Conservation (phyloP, 1,139 yeast species). For the Pichia sp. region DNA sequence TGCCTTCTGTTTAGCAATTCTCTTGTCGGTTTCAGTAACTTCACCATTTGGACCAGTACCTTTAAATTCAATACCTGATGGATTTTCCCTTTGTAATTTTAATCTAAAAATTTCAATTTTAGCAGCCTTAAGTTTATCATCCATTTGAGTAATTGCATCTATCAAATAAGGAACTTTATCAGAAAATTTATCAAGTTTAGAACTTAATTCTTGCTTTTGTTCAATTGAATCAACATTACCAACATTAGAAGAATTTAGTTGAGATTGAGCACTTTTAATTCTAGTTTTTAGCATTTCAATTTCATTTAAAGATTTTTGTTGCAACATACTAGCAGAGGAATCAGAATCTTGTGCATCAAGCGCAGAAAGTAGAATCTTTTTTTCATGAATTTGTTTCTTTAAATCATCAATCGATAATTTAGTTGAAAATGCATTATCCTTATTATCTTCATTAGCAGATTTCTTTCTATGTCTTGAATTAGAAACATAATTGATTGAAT, state of each 20-base stretch:
- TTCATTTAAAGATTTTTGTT: slow-evolving; percentile 36
- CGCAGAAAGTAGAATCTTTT: slow-evolving; percentile 63
- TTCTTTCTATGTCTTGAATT: slow-evolving; percentile 53
- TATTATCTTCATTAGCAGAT: slow-evolving; percentile 5
- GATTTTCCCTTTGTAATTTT: slow-evolving; percentile 54
- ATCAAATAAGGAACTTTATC: slow-evolving; percentile 68
- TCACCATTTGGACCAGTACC: slow-evolving; percentile 87
- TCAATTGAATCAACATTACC: slow-evolving; percentile 29
- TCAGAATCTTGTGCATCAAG: slow-evolving; percentile 63
- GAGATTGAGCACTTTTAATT: slow-evolving; percentile 49
- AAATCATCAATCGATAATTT: slow-evolving; percentile 42
- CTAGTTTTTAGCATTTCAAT: slow-evolving; percentile 60
- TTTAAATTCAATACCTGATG: slow-evolving; percentile 55
- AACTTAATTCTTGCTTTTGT: slow-evolving; percentile 39
- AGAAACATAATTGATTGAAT: slow-evolving; percentile 57
- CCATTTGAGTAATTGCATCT: slow-evolving; percentile 53
- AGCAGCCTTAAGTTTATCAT: slow-evolving; percentile 60
- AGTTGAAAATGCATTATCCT: slow-evolving; percentile 18
- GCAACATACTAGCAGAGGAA: slow-evolving; percentile 21
- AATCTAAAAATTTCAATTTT: slow-evolving; percentile 59
- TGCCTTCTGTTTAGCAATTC: slow-evolving; percentile 74
- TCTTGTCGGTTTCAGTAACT: slow-evolving; percentile 72
- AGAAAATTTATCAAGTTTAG: slow-evolving; percentile 50
- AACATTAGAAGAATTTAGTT: slow-evolving; percentile 25
- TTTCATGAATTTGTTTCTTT: slow-evolving; percentile 60